These are phyloP conservation scores for Aspergillus ellipticus DNA, from an alignment of 495 filamentous ascomycete species.

Conservation along the genomic window DNA sequence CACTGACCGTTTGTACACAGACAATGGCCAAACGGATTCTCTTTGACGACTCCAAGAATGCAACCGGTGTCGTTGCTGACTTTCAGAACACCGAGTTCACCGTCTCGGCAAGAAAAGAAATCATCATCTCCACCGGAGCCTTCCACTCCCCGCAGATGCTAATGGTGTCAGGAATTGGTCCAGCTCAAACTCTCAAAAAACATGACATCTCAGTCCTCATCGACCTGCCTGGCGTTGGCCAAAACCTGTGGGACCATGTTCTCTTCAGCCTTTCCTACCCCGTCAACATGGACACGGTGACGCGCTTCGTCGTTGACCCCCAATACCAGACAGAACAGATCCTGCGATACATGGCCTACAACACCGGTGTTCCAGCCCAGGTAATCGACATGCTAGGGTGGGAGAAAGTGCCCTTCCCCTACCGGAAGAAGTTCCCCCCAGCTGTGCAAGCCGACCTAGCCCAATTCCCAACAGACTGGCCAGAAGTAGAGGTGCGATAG, in stretches of 20 bases:
- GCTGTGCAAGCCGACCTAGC: slow-evolving; percentile 21
- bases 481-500: slow-evolving; percentile 47
- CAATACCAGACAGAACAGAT: neutral
- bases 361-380: no score
- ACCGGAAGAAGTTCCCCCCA: slow-evolving; percentile 20
- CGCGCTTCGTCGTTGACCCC: neutral
- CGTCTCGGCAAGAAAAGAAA: neutral
- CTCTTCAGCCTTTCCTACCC: slow-evolving; percentile 20
- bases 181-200: neutral
- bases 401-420: slow-evolving; percentile 43
- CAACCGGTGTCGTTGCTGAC: neutral
- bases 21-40: neutral
- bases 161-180: neutral
- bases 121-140: neutral
- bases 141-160: neutral
- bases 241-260: slow-evolving; percentile 45
- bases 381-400: slow-evolving; percentile 37
- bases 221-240: slow-evolving; percentile 46
- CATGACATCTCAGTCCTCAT: slow-evolving; percentile 22
- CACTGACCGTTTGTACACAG: neutral
- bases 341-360: no score
- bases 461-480: slow-evolving; percentile 51
- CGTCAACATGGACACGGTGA: slow-evolving; percentile 19
- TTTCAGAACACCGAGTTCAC: neutral
- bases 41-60: neutral